Conservation (phyloP, 768 basidiomycete species). For the Myochromella boudieri region DNA sequence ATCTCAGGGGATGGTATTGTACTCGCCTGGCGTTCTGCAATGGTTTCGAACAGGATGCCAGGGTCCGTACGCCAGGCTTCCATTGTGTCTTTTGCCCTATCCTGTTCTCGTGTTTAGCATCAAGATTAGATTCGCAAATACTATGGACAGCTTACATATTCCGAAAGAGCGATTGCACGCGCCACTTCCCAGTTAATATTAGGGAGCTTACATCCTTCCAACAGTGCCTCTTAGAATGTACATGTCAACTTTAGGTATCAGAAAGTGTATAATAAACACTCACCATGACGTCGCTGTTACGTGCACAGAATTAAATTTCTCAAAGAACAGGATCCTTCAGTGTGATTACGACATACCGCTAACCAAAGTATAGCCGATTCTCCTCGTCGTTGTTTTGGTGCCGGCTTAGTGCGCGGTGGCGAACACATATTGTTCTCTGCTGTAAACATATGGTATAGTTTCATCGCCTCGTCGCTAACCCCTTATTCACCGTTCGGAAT, state of each 20-base stretch:
- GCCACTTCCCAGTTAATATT: background rate
- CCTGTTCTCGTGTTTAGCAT: background rate
- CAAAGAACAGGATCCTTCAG: background rate
- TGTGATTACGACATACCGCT: background rate
- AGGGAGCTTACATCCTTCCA: background rate
- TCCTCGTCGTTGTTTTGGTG: background rate
- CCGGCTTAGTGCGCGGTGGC: background rate
- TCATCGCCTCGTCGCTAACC: background rate
- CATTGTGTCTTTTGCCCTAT: background rate
- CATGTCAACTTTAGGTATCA: background rate
- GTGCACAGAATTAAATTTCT: background rate
- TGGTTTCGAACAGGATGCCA: background rate
- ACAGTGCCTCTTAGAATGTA: background rate
- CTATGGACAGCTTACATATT: background rate
- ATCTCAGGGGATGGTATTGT: background rate
- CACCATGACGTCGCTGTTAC: background rate
- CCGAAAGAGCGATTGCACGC: background rate
- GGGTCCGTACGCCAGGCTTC: background rate
- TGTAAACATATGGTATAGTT: background rate
- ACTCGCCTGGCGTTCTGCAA: background rate
- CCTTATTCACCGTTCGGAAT: too few relatives aligned
- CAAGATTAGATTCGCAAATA: background rate
- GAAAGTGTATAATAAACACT: background rate
- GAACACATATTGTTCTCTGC: background rate
- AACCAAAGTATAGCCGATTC: background rate